Evolutionary conservation across 768 basidiomycete genomes (phyloP), one percentile per base, ranked within the genome.

Genomic region (Royoungia palumana): DNA sequence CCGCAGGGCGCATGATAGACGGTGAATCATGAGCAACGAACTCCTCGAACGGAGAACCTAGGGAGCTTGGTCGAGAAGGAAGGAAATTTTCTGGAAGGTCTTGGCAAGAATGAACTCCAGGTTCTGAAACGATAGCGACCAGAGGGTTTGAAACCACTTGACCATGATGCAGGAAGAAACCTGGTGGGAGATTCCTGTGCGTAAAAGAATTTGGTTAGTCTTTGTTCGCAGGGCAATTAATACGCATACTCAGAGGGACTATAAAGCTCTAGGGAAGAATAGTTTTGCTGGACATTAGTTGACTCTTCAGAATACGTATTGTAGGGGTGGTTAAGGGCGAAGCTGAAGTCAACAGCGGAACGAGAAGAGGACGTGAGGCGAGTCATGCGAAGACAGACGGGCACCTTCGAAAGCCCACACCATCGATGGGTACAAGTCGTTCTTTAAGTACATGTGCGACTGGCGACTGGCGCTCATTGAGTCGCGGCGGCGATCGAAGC

Each of bases 181-280:
- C 2, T 20, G 25, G 27, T 13, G 30, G 16, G 16, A 28, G 20
- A 22, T 19, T 30, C 19, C 36, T 48, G 28, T 37, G 2, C 16
- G 21, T 5, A 17, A 36, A 9, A 20, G 1, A 22, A 25, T 35
- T 17, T 37, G 13, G 37, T 42, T n/a, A 11, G 16, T 35, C n/a
- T 0, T 6, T 7, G 35, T 19, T 34, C 19, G 16, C 13, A n/a
- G 6, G 6, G 11, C 3, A 46, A 36, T 40, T 5, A 6, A 8
- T 9, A 30, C 22, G 40, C 57, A 14, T 52, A 60, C 57, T 12
- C 9, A 3, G 5, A 3, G 41, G 17, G 12, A 40, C 7, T 5
- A 46, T 43, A 16, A 47, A 25, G 25, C 22, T 40, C 12, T 9
- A n/a, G 11, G 24, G 38, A n/a, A 16, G 7, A 5, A 25, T 11